Evolutionary conservation across 2,329 filamentous ascomycete genomes (phyloP), one percentile per base, ranked within the genome.

Genomic region (Aspergillus novofumigatus): DNA sequence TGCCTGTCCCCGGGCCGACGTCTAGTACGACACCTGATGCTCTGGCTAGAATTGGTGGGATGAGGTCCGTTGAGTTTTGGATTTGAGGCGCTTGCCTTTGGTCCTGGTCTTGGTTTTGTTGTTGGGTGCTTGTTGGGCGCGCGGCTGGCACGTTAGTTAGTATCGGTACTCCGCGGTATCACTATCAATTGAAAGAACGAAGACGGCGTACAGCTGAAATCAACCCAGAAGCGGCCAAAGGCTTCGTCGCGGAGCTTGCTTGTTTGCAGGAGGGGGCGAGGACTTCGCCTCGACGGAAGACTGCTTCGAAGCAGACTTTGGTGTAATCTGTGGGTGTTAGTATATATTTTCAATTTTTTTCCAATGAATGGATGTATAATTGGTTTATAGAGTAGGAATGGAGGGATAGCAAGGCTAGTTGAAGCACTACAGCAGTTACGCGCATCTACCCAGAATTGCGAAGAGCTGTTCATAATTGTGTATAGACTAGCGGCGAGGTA

Each of bases 1-100:
- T 75, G 32, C 83, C 83, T 29, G 74, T 79, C 4, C 83, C 83
- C 0, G 83, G 82, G 5, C 79, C 79, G 29, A 81, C 71, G 60
- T 81, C 79, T 3, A 82, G 71, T 20, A 81, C 76, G 3, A 72
- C 60, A 2, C 80, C 79, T 1, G 65, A 64, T 1, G 77, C 74
- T 25, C 69, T 67, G 21, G 72, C 64, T 21, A 80, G 67, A 6
- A 80, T 65, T 0, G 72, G 67, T 0, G 77, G 74, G 53, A 80
- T 72, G 17, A 79, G 67, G 11, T 71, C 69, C 6, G 70, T 65
- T 11, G 75, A 76, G 45, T 67, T 66, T 49, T 56, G 49, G 26
- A 71, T 59, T 42, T 62, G 60, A 20, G 58, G 53, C 23, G 61
- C 55, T 14, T 47, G 23, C n/a, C n/a, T n/a, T 48, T 51, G 57